Base-by-base conservation (phyloP, 306 rosid species). In the Castanopsis chinensis region DNA sequence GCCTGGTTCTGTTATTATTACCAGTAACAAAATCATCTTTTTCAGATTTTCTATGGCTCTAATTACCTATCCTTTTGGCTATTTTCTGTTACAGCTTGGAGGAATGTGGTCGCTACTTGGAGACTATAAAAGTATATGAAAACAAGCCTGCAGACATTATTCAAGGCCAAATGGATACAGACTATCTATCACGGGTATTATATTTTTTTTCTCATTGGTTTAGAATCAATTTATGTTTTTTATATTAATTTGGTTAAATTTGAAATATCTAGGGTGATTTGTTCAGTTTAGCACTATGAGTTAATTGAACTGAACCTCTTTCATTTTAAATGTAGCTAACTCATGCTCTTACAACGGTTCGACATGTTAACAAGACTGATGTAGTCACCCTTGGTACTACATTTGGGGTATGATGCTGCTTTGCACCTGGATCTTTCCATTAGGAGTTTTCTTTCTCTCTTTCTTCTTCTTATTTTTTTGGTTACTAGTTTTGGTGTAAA, bases 51-150 rank as follows among this genome's bases (percentile, higher is more conserved):
- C 43, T 14, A 30, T 30, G 21, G 18, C 35, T 78, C 17, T n/a
- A 43, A 75, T 21, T 20, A 28, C 67, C 20, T 74, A 63, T 71
- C 53, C 76, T 37, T 85, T 70, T 45, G 53, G 53, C 53, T 76
- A 5, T 58, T 79, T 78, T 82, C 56, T 74, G 51, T 65, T 75
- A 28, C 80, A 94, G 99, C 82, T 82, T 95, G 86, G 99, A 95
- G 93, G 99, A 92, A 83, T 95, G 99, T 73, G 99, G 99, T 58
- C 99, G 97, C 76, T 95, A 95, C 83, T 80, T 95, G 92, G 99
- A 95, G 85, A 95, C 97, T 21, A 85, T 95, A 76, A 95, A 95
- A 87, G 95, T 95, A 13, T 92, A 95, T 43, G 99, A 92, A 89
- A 95, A 92, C 86, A 95, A 95, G 88, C 90, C 97, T 49, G 99